A percentile compares a stretch with the other conserved stretches of the same genome.
phyloP scores from a whole-genome alignment of 345 rosid genomes.

The Excoecaria cochinchinensis region DNA sequence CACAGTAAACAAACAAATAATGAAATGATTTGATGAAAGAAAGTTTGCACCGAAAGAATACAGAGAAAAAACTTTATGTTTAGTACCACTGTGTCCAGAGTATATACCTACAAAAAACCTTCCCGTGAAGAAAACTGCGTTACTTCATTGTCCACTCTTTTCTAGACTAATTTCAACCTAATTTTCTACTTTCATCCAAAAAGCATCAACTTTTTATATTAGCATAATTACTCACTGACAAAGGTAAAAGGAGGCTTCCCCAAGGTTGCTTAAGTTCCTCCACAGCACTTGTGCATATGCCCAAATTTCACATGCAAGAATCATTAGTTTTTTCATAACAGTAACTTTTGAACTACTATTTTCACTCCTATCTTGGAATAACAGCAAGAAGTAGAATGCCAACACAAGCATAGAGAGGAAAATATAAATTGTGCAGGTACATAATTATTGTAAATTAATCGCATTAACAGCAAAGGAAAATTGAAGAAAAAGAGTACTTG shows the following conservation, averaged over 20 bases:
- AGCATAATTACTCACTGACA: neutral
- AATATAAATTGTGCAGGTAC: no score
- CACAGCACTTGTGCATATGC: neutral
- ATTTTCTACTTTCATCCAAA: neutral
- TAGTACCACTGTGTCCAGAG: neutral
- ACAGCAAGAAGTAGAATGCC: neutral
- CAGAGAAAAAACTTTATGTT: neutral
- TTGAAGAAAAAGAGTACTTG: neutral
- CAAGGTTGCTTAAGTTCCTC: neutral
- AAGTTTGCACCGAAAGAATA: neutral
- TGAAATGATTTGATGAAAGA: neutral
- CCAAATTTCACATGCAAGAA: neutral
- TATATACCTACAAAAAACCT: neutral
- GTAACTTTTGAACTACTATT: neutral
- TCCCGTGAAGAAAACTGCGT: neutral
- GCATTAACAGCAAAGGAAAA: neutral
- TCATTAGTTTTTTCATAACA: neutral
- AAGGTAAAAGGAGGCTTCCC: neutral
- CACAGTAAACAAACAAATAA: neutral
- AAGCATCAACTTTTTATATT: neutral
- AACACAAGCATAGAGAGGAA: neutral
- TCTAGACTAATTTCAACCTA: neutral
- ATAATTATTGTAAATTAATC: neutral
- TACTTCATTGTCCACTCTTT: neutral
- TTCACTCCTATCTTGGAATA: neutral